Percentiles rank a stretch among this genome's conserved stretches.
Conservation (phyloP, 768 basidiomycete species). For the Rubroboletus pulcherrimus region DNA sequence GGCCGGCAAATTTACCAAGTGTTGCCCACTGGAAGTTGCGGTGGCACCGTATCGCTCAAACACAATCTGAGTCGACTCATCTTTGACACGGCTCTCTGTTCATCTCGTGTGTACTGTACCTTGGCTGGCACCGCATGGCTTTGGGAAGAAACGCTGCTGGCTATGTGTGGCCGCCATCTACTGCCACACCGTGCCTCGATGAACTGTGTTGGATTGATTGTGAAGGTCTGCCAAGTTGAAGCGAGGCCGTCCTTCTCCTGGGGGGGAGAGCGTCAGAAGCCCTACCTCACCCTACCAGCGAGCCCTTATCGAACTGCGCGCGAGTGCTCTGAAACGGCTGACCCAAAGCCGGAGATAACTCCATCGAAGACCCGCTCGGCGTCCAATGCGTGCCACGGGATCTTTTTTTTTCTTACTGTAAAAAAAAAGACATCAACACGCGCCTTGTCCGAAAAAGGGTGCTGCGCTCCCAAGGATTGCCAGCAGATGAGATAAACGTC, state of each 20-base stretch:
- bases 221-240: not conserved
- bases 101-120: not conserved
- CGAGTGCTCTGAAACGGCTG: not conserved
- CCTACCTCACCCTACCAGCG: not conserved
- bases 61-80: not conserved
- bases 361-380: constrained; percentile 4
- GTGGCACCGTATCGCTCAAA: not conserved
- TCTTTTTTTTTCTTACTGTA: not conserved
- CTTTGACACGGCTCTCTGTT: constrained; percentile 7
- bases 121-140: not conserved
- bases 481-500: constrained; percentile 14
- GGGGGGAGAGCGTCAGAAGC: not conserved
- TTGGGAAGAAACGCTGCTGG: constrained; percentile 1
- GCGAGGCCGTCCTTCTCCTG: not conserved
- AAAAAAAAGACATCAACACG: constrained; percentile 5
- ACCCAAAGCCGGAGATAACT: constrained; percentile 13
- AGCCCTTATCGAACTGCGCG: constrained; percentile 1
- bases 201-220: not conserved
- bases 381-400: not conserved
- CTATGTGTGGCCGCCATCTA: not conserved
- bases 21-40: not conserved
- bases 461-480: constrained; percentile 6
- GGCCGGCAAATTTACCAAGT: not conserved
- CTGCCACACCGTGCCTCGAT: not conserved
- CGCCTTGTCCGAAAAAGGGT: constrained; percentile 9